Percentiles rank a stretch among this genome's conserved stretches.
phyloP scores from a whole-genome alignment of 2,329 filamentous ascomycete genomes.

The Hortaea werneckii region DNA sequence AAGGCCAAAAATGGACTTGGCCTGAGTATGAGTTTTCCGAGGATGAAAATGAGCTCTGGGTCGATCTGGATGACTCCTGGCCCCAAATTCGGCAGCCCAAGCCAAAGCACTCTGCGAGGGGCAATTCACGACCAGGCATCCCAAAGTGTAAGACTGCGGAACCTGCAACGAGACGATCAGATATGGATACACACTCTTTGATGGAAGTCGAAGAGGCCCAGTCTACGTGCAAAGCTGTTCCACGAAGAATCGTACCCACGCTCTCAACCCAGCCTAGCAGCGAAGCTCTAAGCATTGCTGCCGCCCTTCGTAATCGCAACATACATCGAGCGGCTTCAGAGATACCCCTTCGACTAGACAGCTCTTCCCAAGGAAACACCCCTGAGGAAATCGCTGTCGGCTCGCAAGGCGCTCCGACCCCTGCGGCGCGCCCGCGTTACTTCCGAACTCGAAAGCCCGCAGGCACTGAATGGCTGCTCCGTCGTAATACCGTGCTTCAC shows the following conservation, averaged over 20 bases:
- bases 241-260: neutral
- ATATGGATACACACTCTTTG: too few relatives aligned
- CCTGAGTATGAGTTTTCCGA: neutral
- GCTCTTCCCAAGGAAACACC: neutral
- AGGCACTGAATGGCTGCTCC: slow-evolving; percentile 5
- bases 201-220: slow-evolving; percentile 4
- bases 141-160: too few relatives aligned
- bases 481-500: slow-evolving; percentile 2
- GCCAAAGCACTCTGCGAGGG: too few relatives aligned
- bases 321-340: slow-evolving; percentile 1
- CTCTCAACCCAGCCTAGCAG: slow-evolving; percentile 10
- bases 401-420: neutral
- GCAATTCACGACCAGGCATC: too few relatives aligned
- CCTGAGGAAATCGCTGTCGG: neutral
- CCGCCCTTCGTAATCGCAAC: slow-evolving; percentile 7
- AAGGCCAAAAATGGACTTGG: slow-evolving; percentile 4
- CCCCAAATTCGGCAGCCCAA: too few relatives aligned
- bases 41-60: slow-evolving; percentile 1
- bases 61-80: slow-evolving; percentile 4
- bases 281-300: slow-evolving; percentile 9
- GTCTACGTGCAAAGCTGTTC: slow-evolving; percentile 2
- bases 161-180: too few relatives aligned
- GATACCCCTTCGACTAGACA: neutral
- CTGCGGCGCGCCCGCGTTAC: neutral
- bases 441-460: neutral